A percentile compares a stretch with the other conserved stretches of the same genome.
Conservation (phyloP, 441 rosid species). For the Omphalea diandra region DNA sequence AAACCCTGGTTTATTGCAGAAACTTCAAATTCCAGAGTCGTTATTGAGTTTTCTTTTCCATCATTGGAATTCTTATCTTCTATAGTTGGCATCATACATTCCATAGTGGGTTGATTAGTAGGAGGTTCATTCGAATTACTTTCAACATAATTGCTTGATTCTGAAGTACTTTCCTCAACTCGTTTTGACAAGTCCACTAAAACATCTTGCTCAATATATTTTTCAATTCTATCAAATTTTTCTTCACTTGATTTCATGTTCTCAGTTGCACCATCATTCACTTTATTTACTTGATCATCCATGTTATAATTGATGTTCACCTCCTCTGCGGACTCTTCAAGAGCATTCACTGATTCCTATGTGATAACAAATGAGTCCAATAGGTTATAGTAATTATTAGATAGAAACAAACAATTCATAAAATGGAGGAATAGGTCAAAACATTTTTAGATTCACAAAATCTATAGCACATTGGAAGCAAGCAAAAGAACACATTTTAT, state of each 20-base stretch:
- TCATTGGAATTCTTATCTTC: conserved; percentile 10
- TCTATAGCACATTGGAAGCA: not conserved
- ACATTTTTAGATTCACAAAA: not conserved
- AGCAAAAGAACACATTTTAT: not conserved
- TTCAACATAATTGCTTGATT: too few relatives aligned
- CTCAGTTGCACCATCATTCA: too few relatives aligned
- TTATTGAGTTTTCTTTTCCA: not conserved
- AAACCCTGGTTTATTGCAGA: conserved; percentile 23
- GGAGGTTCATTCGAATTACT: too few relatives aligned
- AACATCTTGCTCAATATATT: conserved; percentile 4
- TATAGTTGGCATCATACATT: too few relatives aligned
- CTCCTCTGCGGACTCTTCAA: conserved; percentile 36
- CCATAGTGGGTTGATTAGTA: too few relatives aligned
- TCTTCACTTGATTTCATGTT: too few relatives aligned
- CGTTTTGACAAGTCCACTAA: conserved; percentile 17
- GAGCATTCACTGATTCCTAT: conserved; percentile 36
- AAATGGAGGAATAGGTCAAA: not conserved
- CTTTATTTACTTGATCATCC: conserved; percentile 12
- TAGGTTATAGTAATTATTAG: not conserved
- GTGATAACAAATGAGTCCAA: conserved; percentile 12
- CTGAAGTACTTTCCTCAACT: conserved; percentile 26
- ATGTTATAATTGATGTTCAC: conserved; percentile 25
- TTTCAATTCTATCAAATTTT: too few relatives aligned
- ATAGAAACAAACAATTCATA: not conserved
- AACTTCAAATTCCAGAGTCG: conserved; percentile 35